A percentile compares a stretch with the other conserved stretches of the same genome.
These are phyloP conservation scores for Hypoxylon cercidicola DNA, from an alignment of 495 filamentous ascomycete genomes.

Conservation along the genomic window DNA sequence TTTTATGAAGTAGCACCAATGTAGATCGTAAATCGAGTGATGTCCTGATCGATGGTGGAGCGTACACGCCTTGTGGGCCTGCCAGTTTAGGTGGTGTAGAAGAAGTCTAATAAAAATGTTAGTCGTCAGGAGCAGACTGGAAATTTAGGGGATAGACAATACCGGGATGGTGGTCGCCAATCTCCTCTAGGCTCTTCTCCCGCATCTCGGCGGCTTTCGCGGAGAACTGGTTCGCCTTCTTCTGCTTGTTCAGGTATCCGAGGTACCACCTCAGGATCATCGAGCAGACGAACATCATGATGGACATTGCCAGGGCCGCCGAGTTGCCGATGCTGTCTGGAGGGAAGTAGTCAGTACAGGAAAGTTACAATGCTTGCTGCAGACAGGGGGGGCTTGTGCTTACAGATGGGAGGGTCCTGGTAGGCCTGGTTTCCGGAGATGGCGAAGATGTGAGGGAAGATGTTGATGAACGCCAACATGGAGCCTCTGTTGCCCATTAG, in stretches of 20 bases:
- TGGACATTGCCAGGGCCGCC: constrained; percentile 30
- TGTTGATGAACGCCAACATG: constrained; percentile 37
- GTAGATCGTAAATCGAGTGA: too few relatives aligned
- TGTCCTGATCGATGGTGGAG: background rate
- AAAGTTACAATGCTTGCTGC: background rate
- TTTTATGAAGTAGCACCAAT: too few relatives aligned
- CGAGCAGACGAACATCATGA: constrained; percentile 31
- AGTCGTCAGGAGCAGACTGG: background rate
- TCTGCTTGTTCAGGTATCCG: constrained; percentile 35
- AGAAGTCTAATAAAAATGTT: constrained; percentile 25
- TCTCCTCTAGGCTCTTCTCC: constrained; percentile 33
- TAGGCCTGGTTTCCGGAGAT: constrained; percentile 41
- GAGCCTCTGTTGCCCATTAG: constrained; percentile 21
- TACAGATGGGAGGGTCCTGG: constrained; percentile 38
- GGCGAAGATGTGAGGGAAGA: constrained; percentile 40
- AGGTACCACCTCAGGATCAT: constrained; percentile 27
- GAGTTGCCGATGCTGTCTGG: constrained; percentile 34
- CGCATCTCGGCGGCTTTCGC: constrained; percentile 14
- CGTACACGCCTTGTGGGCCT: background rate
- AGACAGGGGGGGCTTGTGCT: background rate
- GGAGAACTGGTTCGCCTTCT: constrained; percentile 28
- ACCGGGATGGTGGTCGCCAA: constrained; percentile 40
- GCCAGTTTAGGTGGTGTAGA: constrained; percentile 22
- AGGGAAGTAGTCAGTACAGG: constrained; percentile 6
- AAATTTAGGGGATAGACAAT: background rate